Conservation (phyloP, 1,284 basidiomycete species). For the Ustilago trichophora region DNA sequence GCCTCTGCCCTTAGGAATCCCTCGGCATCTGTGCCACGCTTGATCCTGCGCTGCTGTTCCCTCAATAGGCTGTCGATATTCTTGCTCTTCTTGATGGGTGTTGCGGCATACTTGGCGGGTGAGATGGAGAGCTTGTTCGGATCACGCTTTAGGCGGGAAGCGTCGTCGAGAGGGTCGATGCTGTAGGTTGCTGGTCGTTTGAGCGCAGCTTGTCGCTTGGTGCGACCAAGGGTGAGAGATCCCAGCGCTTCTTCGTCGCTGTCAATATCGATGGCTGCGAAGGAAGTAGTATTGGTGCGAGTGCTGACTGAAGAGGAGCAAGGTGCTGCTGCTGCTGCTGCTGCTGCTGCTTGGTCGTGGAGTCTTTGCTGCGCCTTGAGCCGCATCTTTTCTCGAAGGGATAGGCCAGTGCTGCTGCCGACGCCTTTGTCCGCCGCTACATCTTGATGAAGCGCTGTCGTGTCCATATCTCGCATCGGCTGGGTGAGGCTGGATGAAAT, state of each 20-base stretch:
- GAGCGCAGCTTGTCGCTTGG: constrained; percentile 34
- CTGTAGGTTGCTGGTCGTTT: constrained; percentile 25
- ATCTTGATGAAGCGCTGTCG: not conserved
- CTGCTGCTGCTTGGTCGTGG: constrained; percentile 8
- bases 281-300: not conserved
- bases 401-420: constrained; percentile 9
- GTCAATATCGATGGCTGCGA: not conserved
- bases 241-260: constrained; percentile 28
- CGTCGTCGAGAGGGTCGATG: constrained; percentile 37
- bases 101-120: constrained; percentile 1
- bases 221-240: constrained; percentile 18
- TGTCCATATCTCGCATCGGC: too few relatives aligned
- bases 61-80: constrained; percentile 15
- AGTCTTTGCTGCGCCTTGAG: constrained; percentile 39
- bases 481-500: too few relatives aligned
- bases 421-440: constrained; percentile 1
- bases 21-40: constrained; percentile 28
- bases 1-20: constrained; percentile 39
- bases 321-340: not conserved
- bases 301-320: not conserved
- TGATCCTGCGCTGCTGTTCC: constrained; percentile 16
- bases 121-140: constrained; percentile 13
- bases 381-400: constrained; percentile 32
- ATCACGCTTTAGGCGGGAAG: constrained; percentile 20
- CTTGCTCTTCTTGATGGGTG: not conserved